A percentile compares a stretch with the other conserved stretches of the same genome.
phyloP scores from a whole-genome alignment of 306 rosid species.

The Medicago ruthenica region DNA sequence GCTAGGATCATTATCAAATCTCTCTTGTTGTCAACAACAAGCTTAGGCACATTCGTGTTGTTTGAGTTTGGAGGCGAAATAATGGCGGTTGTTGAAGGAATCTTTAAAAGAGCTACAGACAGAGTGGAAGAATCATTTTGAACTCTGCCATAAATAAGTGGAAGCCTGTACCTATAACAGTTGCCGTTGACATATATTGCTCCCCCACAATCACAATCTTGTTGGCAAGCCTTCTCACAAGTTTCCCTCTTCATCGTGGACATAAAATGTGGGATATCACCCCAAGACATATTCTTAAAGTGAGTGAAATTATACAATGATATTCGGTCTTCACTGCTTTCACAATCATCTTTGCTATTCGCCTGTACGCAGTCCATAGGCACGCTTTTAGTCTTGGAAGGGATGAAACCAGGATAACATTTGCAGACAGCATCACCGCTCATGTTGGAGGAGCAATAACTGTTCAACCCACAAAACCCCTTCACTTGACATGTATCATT shows the following conservation, averaged over 20 bases:
- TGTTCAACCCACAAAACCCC: conserved; percentile 50
- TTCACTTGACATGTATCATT: conserved; percentile 35
- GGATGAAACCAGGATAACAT: conserved; percentile 49
- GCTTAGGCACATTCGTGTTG: not conserved
- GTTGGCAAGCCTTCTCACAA: conserved; percentile 37
- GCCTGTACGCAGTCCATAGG: conserved; percentile 19
- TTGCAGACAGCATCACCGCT: conserved; percentile 17
- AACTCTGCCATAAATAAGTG: conserved; percentile 25
- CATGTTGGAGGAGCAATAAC: conserved; percentile 32
- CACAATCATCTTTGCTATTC: conserved; percentile 28
- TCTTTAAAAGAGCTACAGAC: conserved; percentile 34
- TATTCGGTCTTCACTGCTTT: conserved; percentile 7
- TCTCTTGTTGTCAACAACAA: conserved; percentile 36
- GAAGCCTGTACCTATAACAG: conserved; percentile 41
- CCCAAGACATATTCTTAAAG: not conserved
- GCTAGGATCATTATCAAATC: conserved; percentile 19
- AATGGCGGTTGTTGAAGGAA: not conserved
- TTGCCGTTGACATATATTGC: not conserved
- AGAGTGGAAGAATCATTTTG: not conserved
- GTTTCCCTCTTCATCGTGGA: not conserved
- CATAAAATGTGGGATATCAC: conserved; percentile 17
- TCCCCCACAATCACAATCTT: conserved; percentile 51
- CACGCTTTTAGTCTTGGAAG: not conserved
- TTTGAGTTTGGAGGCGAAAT: not conserved
- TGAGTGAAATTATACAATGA: conserved; percentile 2